Conservation (phyloP, 176 grass and related monocot genomes). For the Dendrocalamus sinicus region DNA sequence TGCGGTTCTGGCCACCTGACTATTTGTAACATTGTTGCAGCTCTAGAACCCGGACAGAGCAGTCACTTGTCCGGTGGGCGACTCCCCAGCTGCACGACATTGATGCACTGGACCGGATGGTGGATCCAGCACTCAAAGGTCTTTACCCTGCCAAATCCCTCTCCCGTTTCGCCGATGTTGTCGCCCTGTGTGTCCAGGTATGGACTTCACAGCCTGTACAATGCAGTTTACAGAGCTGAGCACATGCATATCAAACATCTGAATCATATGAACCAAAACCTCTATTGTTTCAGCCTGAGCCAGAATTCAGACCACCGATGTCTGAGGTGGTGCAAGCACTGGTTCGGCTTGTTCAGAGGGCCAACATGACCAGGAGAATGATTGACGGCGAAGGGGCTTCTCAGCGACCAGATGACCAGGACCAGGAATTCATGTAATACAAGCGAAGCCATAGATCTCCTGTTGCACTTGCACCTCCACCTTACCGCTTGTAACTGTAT, state of each 20-base stretch:
- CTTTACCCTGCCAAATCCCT: slow-evolving; percentile 86
- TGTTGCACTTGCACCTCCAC: not conserved
- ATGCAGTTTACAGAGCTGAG: not conserved
- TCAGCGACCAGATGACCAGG: slow-evolving; percentile 58
- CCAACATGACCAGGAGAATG: slow-evolving; percentile 75
- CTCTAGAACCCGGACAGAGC: slow-evolving; percentile 61
- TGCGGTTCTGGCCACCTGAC: slow-evolving; percentile 8
- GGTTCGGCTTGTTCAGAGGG: slow-evolving; percentile 85
- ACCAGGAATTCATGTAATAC: slow-evolving; percentile 63
- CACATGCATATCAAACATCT: not conserved
- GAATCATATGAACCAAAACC: slow-evolving; percentile 34
- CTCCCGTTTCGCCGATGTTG: slow-evolving; percentile 77
- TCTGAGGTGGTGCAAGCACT: slow-evolving; percentile 86
- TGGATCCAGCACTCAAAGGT: slow-evolving; percentile 76
- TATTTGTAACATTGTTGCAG: slow-evolving; percentile 41
- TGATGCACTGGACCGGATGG: slow-evolving; percentile 79
- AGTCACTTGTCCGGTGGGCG: slow-evolving; percentile 80
- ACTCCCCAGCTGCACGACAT: slow-evolving; percentile 88
- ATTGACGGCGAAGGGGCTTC: slow-evolving; percentile 68
- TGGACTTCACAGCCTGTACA: slow-evolving; percentile 7
- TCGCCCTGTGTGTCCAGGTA: slow-evolving; percentile 87
- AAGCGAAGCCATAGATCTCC: not conserved
- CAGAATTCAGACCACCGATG: slow-evolving; percentile 91
- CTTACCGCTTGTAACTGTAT: not conserved
- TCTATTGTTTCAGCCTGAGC: slow-evolving; percentile 69